These are phyloP conservation scores for Eucalyptus leucophloia DNA, from an alignment of 345 rosid species.

Conservation along the genomic window DNA sequence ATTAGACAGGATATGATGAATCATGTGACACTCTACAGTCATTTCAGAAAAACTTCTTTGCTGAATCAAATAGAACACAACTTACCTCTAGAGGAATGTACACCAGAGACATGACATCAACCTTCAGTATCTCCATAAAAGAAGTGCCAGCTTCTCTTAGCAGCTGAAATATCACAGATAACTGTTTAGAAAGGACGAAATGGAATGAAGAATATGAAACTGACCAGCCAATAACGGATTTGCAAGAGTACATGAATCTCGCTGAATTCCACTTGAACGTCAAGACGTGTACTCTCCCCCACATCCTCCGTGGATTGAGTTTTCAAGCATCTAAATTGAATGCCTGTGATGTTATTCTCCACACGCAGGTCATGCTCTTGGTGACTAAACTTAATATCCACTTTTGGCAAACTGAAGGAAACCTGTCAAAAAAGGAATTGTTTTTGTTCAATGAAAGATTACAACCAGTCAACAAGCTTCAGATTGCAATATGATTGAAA, in stretches of 20 bases:
- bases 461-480: neutral
- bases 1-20: neutral
- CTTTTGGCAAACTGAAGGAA: slow-evolving; percentile 63
- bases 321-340: slow-evolving; percentile 61
- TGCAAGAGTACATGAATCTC: slow-evolving; percentile 75
- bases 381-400: slow-evolving; percentile 71
- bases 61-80: neutral
- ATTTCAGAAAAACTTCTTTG: neutral
- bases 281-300: slow-evolving; percentile 90
- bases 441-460: neutral
- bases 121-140: slow-evolving; percentile 82
- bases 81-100: slow-evolving; percentile 78
- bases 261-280: slow-evolving; percentile 78
- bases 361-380: slow-evolving; percentile 48
- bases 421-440: slow-evolving; percentile 30
- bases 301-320: slow-evolving; percentile 69
- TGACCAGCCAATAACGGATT: neutral
- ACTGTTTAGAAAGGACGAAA: neutral
- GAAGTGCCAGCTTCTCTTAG: slow-evolving; percentile 70
- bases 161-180: slow-evolving; percentile 49
- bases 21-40: neutral
- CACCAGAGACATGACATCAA: slow-evolving; percentile 62
- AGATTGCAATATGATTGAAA: neutral
- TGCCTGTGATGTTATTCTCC: slow-evolving; percentile 80
- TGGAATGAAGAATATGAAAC: slow-evolving; percentile 7